Evolutionary conservation across 768 basidiomycete species (phyloP), one percentile per base, ranked within the genome.

Genomic region (Tricholoma hemisulphureum): DNA sequence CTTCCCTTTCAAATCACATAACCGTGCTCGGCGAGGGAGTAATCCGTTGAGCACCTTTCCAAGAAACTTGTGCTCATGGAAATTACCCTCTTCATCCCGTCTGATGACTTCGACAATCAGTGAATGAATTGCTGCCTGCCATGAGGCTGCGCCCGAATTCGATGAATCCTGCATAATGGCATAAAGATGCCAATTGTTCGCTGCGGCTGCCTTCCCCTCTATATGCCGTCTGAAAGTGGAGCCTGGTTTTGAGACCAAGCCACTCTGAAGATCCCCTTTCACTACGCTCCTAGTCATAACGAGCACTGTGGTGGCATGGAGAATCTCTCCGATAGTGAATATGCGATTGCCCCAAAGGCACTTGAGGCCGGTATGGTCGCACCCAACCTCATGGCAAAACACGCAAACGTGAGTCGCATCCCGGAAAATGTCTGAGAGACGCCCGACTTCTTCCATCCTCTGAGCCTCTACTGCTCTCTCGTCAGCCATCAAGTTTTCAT

Each of bases 1-100:
- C 8, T 54, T 13, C 14, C 58, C 61, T 16, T 37, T 18, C 18
- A 64, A 54, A 55, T 64, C 61, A 1, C 34, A 20, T 18, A 62
- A 55, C 0, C 56, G 60, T 0, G 68, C 58, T 18, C 64, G 60
- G 2, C 68, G 54, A 14, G 67, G 68, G 26, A 69, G 55, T 1
- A 68, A 55, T 2, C 68, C 68, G 32, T 69, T 69, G 20, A 69
- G 45, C 2, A 62, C 68, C 53, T 61, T 65, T 2, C 68, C 68
- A 13, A 69, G 60, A 18, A 49, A 53, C 20, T 61, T 49, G 51
- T 69, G 68, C 10, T 62, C 48, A 16, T 49, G 31, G 45, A 39
- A 62, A n/a, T 35, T 55, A 37, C 39, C 55, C 8, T 41, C 59
- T 24, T 68, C 61, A 31, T 65, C 61, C 18, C 68, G 61, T 3